Base-by-base conservation (phyloP, 2,329 filamentous ascomycete species). In the Cercospora citrullina region DNA sequence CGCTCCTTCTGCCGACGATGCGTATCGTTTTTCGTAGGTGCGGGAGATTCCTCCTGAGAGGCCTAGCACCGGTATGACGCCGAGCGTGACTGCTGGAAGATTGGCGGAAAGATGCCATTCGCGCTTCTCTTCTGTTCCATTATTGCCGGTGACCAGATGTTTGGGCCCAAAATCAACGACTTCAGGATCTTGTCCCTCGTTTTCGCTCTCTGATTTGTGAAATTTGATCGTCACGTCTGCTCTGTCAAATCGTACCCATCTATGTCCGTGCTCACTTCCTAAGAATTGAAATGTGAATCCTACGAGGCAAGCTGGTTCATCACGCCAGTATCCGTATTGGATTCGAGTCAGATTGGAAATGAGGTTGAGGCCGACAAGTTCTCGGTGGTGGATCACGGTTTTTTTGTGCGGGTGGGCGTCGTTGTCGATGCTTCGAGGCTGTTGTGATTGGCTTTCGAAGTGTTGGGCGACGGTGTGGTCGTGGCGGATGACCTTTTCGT, bases 401-500 rank as follows among this genome's bases (percentile, higher is more conserved):
- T 8, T 51, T 26, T 59, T 55, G 57, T 4, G 45, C 26, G 33
- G 16, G n/a, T 28, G 42, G n/a, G 66, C 28, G 59, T 64, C 42
- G 33, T 65, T 68, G 8, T 23, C 55, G 28, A 48, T 42, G 58
- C 5, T 55, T 42, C 21, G 21, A 2, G 45, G 51, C 53, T 33
- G 18, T 21, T 26, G n/a, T 33, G 55, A 60, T 28, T 66, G 45
- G 59, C 60, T 53, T 55, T 67, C 69, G 62, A 57, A 66, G 60
- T 71, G 68, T 16, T 60, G 39, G n/a, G 42, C 36, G 57, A 70
- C 45, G 59, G 58, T 58, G 57, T 64, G 62, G 42, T 63, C 51
- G 57, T 69, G 65, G 36, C 39, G 36, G 42, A 72, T 58, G 36
- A 71, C 36, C 39, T 70, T 69, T 33, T 72, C 70, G 65, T 70